A percentile compares a stretch with the other conserved stretches of the same genome.
phyloP scores from a whole-genome alignment of 1,139 yeast genomes.

The Taphrina wiesneri region DNA sequence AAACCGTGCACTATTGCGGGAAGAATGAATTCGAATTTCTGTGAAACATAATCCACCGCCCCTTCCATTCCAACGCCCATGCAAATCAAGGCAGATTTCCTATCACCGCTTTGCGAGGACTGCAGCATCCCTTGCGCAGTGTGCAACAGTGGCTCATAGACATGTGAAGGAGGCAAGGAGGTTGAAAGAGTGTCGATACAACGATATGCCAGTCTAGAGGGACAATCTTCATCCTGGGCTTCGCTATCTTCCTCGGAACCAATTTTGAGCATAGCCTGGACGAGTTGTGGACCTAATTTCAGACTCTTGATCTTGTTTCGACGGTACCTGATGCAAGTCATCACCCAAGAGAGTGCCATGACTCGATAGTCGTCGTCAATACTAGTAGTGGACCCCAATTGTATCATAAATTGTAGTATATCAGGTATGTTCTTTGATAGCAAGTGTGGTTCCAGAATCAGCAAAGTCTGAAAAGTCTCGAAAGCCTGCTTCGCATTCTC shows the following conservation, averaged over 20 bases:
- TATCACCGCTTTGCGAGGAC: slow-evolving; percentile 69
- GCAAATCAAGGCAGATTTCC: slow-evolving; percentile 84
- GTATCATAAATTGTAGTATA: slow-evolving; percentile 67
- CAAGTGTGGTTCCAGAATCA: slow-evolving; percentile 72
- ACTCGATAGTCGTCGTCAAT: slow-evolving; percentile 80
- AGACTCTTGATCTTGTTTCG: slow-evolving; percentile 50
- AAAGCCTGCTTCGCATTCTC: slow-evolving; percentile 68
- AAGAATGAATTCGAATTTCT: slow-evolving; percentile 70
- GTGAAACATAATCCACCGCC: slow-evolving; percentile 86
- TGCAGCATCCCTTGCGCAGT: slow-evolving; percentile 62
- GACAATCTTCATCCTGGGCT: slow-evolving; percentile 76
- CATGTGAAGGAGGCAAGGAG: slow-evolving; percentile 90
- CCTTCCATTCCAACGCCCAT: slow-evolving; percentile 85
- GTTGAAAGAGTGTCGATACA: slow-evolving; percentile 75
- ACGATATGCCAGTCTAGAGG: slow-evolving; percentile 76
- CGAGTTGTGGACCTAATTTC: slow-evolving; percentile 79
- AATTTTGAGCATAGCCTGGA: slow-evolving; percentile 71
- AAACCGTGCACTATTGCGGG: slow-evolving; percentile 75
- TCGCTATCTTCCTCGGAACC: slow-evolving; percentile 88
- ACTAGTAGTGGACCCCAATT: slow-evolving; percentile 62
- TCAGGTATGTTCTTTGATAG: slow-evolving; percentile 74
- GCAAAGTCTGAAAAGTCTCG: slow-evolving; percentile 79
- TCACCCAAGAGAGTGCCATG: slow-evolving; percentile 81
- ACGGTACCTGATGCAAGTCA: slow-evolving; percentile 67
- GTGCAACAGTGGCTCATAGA: slow-evolving; percentile 74